Evolutionary conservation across 768 basidiomycete genomes (phyloP), one percentile per base, ranked within the genome.

Genomic region (Leccinum incarnatum): DNA sequence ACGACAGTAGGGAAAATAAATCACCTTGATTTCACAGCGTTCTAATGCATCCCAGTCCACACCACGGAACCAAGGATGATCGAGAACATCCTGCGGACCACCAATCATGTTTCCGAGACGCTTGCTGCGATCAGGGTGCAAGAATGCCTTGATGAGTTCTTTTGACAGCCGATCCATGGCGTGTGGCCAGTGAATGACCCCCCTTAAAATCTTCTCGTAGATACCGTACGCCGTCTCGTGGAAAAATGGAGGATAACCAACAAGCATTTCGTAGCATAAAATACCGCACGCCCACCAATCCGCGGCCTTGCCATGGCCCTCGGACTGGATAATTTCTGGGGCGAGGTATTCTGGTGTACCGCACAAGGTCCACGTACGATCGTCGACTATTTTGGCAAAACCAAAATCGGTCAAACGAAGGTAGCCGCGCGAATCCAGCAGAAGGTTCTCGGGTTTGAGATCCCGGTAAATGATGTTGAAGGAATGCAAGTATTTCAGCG

Each of bases 261-360:
- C 96, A 47, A 99, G 84, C 95, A 98, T 98, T 73, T 99, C 97
- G 72, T 96, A 99, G 72, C 92, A 93, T 36, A 99, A 79, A 49
- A 98, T 91, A 19, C 97, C 97, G 67, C 95, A 89, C 9, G 97
- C 96, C 97, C 97, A 99, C 95, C 95, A 99, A 71, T 99, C 96
- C 6, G 95, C 95, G 9, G 95, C 95, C 73, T 97, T 96, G 11
- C 95, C 95, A 74, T 99, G 97, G 11, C 97, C 97, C 62, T 96
- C 95, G 6, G 93, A 94, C 68, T 96, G 89, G 58, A 99, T 97
- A 58, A 99, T 97, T 75, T 99, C 97, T 19, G 97, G 97, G 3
- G 97, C 96, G 37, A 99, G 86, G 71, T 99, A 98, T 75, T 95
- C 93, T 19, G 94, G 93, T 10, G 93, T 96, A 36, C 93, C 93